Conservation (phyloP, 306 rosid species). For the Vigna mungo region DNA sequence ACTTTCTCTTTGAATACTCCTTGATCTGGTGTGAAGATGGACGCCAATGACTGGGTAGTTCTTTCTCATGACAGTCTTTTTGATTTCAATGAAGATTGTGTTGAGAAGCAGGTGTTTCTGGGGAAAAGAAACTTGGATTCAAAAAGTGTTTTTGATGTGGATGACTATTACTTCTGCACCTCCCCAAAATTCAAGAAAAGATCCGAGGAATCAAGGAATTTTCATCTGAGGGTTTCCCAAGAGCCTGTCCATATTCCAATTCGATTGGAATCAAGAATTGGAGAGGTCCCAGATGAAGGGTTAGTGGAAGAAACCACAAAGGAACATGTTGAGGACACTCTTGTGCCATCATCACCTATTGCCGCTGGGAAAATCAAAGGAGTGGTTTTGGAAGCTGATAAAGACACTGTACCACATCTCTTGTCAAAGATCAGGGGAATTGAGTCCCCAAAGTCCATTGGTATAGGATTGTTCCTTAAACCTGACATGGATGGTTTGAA, state of each 20-base stretch:
- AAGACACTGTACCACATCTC: conserved; percentile 59
- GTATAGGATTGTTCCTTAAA: conserved; percentile 51
- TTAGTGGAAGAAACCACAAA: conserved; percentile 36
- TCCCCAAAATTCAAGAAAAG: conserved; percentile 52
- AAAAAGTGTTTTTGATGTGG: conserved; percentile 51
- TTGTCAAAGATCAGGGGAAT: conserved; percentile 74
- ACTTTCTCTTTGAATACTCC: not conserved
- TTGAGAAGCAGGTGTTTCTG: conserved; percentile 45
- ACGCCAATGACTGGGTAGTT: conserved; percentile 78
- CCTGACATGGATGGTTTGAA: conserved; percentile 47
- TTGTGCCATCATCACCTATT: conserved; percentile 31
- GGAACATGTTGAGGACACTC: conserved; percentile 28
- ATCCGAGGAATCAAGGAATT: conserved; percentile 29
- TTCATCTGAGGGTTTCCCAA: conserved; percentile 42
- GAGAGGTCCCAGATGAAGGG: conserved; percentile 30
- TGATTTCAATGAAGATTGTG: conserved; percentile 57
- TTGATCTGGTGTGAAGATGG: conserved; percentile 54
- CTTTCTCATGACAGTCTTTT: conserved; percentile 66
- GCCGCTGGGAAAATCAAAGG: conserved; percentile 24
- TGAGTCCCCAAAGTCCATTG: conserved; percentile 71
- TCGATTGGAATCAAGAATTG: conserved; percentile 50
- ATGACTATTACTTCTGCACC: conserved; percentile 60
- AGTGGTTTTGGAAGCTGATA: conserved; percentile 46
- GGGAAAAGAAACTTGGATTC: conserved; percentile 48
- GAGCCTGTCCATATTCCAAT: conserved; percentile 53